Evolutionary conservation across 345 rosid genomes (phyloP).

Genomic region (Pistacia integerrima): DNA sequence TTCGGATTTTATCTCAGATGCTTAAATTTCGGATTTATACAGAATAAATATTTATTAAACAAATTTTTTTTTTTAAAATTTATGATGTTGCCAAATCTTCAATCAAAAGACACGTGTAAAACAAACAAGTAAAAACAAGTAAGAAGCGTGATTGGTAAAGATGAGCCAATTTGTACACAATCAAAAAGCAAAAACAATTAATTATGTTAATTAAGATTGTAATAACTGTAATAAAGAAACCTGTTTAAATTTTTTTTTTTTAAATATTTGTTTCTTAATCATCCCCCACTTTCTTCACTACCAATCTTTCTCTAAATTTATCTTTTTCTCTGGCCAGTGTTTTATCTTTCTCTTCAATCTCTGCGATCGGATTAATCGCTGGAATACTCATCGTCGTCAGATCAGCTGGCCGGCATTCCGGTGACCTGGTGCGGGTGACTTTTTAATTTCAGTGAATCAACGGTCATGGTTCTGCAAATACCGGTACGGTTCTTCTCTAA

Average conservation of each 20-base stretch:
- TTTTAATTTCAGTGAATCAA: neutral
- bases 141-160: neutral
- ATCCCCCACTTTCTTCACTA: conserved; percentile 17
- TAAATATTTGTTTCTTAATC: neutral
- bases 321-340: neutral
- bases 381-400: conserved; percentile 22
- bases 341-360: neutral
- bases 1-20: too few species aligned
- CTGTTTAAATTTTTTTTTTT: too few species aligned
- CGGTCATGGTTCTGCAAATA: conserved; percentile 9
- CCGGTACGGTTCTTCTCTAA: conserved; percentile 18
- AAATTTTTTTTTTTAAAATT: too few species aligned
- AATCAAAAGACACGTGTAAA: conserved; percentile 25
- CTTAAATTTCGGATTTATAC: too few species aligned
- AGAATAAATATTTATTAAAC: too few species aligned
- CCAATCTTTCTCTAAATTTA: neutral
- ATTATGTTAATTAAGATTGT: neutral
- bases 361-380: conserved; percentile 23
- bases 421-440: conserved; percentile 22
- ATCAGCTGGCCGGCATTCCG: conserved; percentile 24
- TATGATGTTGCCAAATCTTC: conserved; percentile 12
- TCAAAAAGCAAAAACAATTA: neutral
- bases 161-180: neutral
- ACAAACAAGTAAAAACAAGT: neutral
- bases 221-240: too few species aligned